A percentile compares a stretch with the other conserved stretches of the same genome.
These are phyloP conservation scores for Nyctanthes arbortristis DNA, from an alignment of 257 asterid species.

Conservation along the genomic window DNA sequence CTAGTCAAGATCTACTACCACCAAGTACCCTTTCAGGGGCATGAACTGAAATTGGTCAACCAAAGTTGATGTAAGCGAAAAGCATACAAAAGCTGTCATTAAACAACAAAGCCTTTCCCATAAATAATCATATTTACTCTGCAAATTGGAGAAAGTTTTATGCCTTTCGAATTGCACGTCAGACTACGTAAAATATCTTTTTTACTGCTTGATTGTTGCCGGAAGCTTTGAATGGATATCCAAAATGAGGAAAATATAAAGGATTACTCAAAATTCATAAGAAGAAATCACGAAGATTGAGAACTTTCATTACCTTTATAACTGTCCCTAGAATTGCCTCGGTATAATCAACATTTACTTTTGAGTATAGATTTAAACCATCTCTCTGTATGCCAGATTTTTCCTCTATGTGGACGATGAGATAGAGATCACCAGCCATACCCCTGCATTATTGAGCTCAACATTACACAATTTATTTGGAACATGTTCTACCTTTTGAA, in stretches of 20 bases:
- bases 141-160: neutral
- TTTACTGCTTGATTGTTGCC: neutral
- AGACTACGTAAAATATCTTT: neutral
- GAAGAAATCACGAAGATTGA: neutral
- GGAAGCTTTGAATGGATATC: neutral
- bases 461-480: constrained; percentile 12
- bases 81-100: neutral
- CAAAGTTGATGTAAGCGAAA: neutral
- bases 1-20: neutral
- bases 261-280: constrained; percentile 9
- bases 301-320: constrained; percentile 59
- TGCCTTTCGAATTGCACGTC: neutral
- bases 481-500: neutral
- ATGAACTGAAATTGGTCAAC: neutral
- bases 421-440: constrained; percentile 76
- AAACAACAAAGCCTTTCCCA: neutral
- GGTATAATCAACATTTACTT: constrained; percentile 70
- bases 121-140: neutral
- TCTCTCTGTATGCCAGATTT: constrained; percentile 79
- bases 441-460: constrained; percentile 55
- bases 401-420: constrained; percentile 66
- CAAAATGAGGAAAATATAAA: neutral
- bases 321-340: constrained; percentile 88
- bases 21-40: neutral
- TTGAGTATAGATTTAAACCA: constrained; percentile 80